Base-by-base conservation (phyloP, 495 filamentous ascomycete genomes). In the Mytilinidion resinicola region DNA sequence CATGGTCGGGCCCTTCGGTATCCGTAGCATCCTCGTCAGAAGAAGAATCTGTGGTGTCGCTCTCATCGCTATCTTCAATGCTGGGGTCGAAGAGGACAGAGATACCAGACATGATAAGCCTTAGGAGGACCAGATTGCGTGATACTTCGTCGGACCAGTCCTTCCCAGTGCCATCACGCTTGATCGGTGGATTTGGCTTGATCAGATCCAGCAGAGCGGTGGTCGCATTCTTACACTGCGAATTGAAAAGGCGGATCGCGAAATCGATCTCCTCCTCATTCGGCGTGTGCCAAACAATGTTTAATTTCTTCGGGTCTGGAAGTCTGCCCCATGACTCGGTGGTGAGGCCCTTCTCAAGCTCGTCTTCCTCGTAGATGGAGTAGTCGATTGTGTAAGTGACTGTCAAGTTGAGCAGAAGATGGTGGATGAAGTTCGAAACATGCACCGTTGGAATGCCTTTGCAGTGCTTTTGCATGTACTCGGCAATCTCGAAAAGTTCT, bases 131-230 rank as follows among this genome's bases (percentile, higher is more conserved):
- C 47, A 99, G 72, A 69, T 95, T 95, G 56, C 93, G 77, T 4
- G 90, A 89, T 34, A 96, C 85, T 71, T 97, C 95, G 72, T 99
- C 93, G 0, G 91, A 96, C 93, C 93, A 99, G 63, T 95, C 91
- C 71, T 97, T 97, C 52, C 92, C 93, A 67, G 88, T 95, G 43
- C 93, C 93, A 64, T 95, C 90, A 43, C 92, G 81, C 70, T 91
- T 96, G 33, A 96, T 84, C n/a, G 80, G 85, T 4, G 91, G 89
- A 34, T 83, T 82, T 37, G 89, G 86, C 59, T 86, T 82, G 54
- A 89, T 95, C 36, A 99, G 78, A 35, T 85, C 80, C 42, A 78
- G 79, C 1, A 99, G 74, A 36, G 85, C 81, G 36, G 79, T 77
- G 44, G 92, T 74, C n/a, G 86, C 86, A 55, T 73, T 74, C 43